A percentile compares a stretch with the other conserved stretches of the same genome.
Conservation (phyloP, 2,329 filamentous ascomycete genomes). For the Beauveria varroae region DNA sequence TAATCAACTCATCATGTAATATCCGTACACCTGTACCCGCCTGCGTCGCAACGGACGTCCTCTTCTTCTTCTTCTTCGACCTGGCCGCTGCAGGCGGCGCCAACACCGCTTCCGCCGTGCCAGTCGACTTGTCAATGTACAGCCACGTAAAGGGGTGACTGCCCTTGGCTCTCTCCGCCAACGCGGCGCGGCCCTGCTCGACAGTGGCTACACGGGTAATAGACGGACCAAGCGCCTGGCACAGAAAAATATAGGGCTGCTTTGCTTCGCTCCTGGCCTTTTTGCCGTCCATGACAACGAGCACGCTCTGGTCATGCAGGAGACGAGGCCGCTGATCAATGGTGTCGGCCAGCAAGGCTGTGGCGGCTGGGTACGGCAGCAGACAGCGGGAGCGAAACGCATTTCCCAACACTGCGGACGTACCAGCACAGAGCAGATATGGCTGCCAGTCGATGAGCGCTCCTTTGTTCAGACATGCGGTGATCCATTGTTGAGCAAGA, state of each 20-base stretch:
- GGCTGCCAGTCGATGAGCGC: slow-evolving; percentile 64
- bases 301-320: slow-evolving; percentile 56
- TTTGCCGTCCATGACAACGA: slow-evolving; percentile 56
- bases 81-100: slow-evolving; percentile 15
- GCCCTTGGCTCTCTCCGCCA: slow-evolving; percentile 43
- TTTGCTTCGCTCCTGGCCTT: slow-evolving; percentile 56
- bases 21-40: slow-evolving; percentile 46
- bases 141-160: slow-evolving; percentile 63
- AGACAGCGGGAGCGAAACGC: slow-evolving; percentile 70
- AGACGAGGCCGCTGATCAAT: slow-evolving; percentile 55
- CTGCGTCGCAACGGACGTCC: slow-evolving; percentile 18
- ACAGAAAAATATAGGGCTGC: slow-evolving; percentile 72
- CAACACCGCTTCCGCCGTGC: slow-evolving; percentile 45
- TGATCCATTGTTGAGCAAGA: slow-evolving; percentile 73
- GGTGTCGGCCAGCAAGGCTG: slow-evolving; percentile 48
- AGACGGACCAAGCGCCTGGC: slow-evolving; percentile 66
- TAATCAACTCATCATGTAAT: slow-evolving; percentile 77
- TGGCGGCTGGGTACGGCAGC: slow-evolving; percentile 47
- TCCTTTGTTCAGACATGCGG: slow-evolving; percentile 57
- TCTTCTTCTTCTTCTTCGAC: slow-evolving; percentile 37
- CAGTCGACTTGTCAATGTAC: slow-evolving; percentile 62
- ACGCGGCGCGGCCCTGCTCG: slow-evolving; percentile 52
- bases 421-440: slow-evolving; percentile 80
- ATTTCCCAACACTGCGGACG: slow-evolving; percentile 67
- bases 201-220: slow-evolving; percentile 60